A percentile compares a stretch with the other conserved stretches of the same genome.
Conservation (phyloP, 108 stramenopile genomes). For the Cyclostephanos invisitatus region DNA sequence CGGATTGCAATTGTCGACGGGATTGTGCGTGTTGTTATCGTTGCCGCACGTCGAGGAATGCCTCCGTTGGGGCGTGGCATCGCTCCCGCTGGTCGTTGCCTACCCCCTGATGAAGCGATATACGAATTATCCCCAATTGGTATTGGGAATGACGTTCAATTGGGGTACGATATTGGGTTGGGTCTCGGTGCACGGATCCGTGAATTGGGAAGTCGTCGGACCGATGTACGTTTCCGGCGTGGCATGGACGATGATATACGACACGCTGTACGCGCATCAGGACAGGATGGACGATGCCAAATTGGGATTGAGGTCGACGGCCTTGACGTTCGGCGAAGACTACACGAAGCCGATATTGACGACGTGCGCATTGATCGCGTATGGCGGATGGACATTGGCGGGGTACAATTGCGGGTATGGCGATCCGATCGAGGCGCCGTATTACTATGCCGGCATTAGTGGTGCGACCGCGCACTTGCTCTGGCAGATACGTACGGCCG, state of each 20-base stretch:
- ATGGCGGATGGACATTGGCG: constrained; percentile 60
- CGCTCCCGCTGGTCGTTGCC: constrained; percentile 86
- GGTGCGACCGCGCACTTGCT: constrained; percentile 74
- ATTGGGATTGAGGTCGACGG: constrained; percentile 90
- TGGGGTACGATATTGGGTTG: constrained; percentile 97
- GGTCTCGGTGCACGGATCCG: constrained; percentile 72
- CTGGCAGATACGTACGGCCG: constrained; percentile 88
- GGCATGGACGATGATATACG: constrained; percentile 97
- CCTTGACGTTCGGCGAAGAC: constrained; percentile 85
- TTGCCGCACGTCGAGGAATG: constrained; percentile 78
- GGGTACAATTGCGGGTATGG: constrained; percentile 55
- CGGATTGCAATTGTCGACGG: constrained; percentile 79
- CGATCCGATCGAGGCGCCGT: constrained; percentile 15
- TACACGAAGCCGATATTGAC: constrained; percentile 73
- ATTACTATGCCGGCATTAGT: constrained; percentile 62
- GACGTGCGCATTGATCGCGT: constrained; percentile 51
- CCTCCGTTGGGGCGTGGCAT: constrained; percentile 83
- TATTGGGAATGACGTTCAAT: constrained; percentile 97
- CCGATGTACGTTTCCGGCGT: constrained; percentile 90
- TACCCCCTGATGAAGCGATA: constrained; percentile 97
- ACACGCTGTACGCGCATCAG: constrained; percentile 99
- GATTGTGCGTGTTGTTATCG: constrained; percentile 85
- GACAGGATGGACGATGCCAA: constrained; percentile 92
- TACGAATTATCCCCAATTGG: constrained; percentile 92
- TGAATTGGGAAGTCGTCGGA: constrained; percentile 69